Evolutionary conservation across 2,329 filamentous ascomycete species (phyloP), one percentile per base, ranked within the genome.

Genomic region (Mollisia scopiformis): DNA sequence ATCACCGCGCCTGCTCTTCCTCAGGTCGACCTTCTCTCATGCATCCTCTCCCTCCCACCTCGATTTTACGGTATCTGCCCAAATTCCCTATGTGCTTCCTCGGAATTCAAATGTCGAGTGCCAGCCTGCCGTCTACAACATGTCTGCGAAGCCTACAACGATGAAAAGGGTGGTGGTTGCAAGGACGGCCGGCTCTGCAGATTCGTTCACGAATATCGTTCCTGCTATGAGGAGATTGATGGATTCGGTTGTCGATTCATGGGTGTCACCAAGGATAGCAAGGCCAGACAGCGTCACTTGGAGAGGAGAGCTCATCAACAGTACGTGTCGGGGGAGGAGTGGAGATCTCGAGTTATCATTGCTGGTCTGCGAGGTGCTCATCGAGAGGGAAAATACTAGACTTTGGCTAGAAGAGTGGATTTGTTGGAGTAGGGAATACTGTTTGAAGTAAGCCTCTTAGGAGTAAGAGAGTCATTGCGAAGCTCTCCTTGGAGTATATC

Each of bases 51-150:
- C 11, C 25, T 56, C 5, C 53, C 53, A 21, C 21, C 53, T 25
- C 37, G 28, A 13, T 56, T 21, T 19, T 56, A 43, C 53, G 53
- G 53, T 19, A 39, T 56, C 27, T 56, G 53, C n/a, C 53, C 53
- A 6, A 31, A 47, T 8, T 56, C 53, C 2, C 41, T 56, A 1
- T 47, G 23, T 16, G 43, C 23, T 16, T 47, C 39, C 27, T 16
- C 27, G 3, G 28, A 27, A 14, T 27, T 31, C 4, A 23, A 13
- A 16, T 56, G 53, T 19, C n/a, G 16, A 23, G 16, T 47, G 7
- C 14, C 30, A 10, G 14, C 30, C 23, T 56, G 53, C 37, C 25
- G 30, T 27, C 27, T 56, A 39, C 41, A 56, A n/a, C 25, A 43
- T 21, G 19, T 56, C 19, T 56, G 53, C 16, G 25, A 31, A 19